Evolutionary conservation across 139 green algal species (phyloP).

Genomic region (Picochlorum sp.): DNA sequence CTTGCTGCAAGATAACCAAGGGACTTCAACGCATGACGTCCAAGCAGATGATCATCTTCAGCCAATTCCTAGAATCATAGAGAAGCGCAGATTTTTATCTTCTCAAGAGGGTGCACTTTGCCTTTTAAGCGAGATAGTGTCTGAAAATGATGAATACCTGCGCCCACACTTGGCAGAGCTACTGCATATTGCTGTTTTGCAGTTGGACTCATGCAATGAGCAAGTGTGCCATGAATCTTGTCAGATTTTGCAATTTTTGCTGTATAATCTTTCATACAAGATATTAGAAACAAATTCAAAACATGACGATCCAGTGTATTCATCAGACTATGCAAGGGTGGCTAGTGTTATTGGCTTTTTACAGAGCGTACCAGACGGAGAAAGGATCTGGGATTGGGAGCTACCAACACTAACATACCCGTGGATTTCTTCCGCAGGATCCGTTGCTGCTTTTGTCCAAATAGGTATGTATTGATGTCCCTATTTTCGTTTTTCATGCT

Average conservation of each 20-base stretch:
- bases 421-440: constrained; percentile 21
- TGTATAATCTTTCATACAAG: constrained; percentile 50
- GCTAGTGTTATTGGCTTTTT: constrained; percentile 62
- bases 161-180: constrained; percentile 69
- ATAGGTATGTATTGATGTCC: not conserved
- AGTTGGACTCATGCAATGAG: constrained; percentile 4
- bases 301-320: not conserved
- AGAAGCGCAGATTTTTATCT: constrained; percentile 31
- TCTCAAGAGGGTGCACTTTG: constrained; percentile 82
- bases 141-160: constrained; percentile 84
- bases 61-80: not conserved
- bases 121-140: constrained; percentile 78
- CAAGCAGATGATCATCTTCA: not conserved
- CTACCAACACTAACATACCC: constrained; percentile 32
- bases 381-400: constrained; percentile 67
- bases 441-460: constrained; percentile 41
- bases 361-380: constrained; percentile 55
- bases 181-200: constrained; percentile 51
- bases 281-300: constrained; percentile 36
- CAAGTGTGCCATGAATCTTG: constrained; percentile 17
- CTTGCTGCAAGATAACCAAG: not conserved
- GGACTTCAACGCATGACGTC: too few species aligned
- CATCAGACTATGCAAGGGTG: constrained; percentile 32
- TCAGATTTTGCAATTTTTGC: constrained; percentile 71
- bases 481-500: not conserved